phyloP scores from a whole-genome alignment of 2,329 filamentous ascomycete genomes.

The Alternaria burnsii region DNA sequence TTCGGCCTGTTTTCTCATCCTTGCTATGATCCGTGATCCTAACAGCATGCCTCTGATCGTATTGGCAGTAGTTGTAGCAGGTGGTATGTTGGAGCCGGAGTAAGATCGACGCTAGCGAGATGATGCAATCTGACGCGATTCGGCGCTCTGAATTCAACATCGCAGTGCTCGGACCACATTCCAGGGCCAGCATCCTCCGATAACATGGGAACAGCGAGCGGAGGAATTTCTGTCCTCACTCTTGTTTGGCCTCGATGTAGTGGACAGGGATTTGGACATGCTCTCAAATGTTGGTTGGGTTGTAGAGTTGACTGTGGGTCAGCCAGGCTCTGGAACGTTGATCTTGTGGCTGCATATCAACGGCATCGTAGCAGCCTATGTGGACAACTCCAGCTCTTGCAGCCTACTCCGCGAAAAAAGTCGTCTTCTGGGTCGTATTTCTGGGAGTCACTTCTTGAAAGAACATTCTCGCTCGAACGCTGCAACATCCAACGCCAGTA shows the following conservation, averaged over 20 bases:
- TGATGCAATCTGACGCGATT: conserved; percentile 31
- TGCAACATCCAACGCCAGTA: conserved; percentile 10
- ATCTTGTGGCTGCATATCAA: background rate
- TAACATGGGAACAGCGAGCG: background rate
- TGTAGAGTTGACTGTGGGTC: background rate
- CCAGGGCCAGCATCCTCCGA: background rate
- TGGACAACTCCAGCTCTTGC: background rate
- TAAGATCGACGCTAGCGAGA: conserved; percentile 23
- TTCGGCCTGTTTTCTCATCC: background rate
- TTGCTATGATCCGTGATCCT: background rate
- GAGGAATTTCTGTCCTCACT: background rate
- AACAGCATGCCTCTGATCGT: background rate
- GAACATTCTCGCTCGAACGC: conserved; percentile 12
- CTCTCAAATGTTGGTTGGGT: background rate
- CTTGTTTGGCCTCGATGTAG: background rate
- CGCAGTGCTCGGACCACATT: conserved; percentile 10
- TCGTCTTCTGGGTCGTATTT: background rate
- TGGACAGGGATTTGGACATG: background rate
- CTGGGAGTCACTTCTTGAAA: background rate
- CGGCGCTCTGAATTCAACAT: conserved; percentile 18
- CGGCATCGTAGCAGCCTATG: background rate
- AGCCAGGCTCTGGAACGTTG: background rate
- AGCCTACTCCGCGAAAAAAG: background rate
- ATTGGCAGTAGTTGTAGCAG: background rate
- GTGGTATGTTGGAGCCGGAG: conserved; percentile 22